Evolutionary conservation across 2,329 filamentous ascomycete genomes (phyloP).

Genomic region (Calonectria naviculata): DNA sequence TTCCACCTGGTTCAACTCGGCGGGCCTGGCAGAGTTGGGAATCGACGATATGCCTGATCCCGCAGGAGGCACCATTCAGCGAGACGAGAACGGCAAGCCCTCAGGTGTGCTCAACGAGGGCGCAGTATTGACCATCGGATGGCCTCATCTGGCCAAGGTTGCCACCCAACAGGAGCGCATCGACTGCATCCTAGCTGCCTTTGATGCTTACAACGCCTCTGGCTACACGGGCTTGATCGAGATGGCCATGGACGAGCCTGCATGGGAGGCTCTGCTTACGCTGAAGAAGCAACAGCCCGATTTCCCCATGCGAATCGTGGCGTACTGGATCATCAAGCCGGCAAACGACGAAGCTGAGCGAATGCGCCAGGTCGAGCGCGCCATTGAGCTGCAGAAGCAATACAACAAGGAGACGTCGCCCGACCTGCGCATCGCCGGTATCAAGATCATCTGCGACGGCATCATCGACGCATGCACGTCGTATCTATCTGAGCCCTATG

Average conservation of each 20-base stretch:
- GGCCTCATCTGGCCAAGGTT: conserved; percentile 63
- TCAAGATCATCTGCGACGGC: conserved; percentile 73
- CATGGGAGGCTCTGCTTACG: conserved; percentile 63
- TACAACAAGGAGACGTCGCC: conserved; percentile 50
- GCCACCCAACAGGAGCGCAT: conserved; percentile 60
- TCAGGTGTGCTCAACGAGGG: conserved; percentile 65
- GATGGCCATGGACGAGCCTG: conserved; percentile 71
- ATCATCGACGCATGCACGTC: conserved; percentile 74
- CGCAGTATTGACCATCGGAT: conserved; percentile 63
- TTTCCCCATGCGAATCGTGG: conserved; percentile 57
- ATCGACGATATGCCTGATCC: conserved; percentile 54
- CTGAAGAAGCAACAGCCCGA: conserved; percentile 48
- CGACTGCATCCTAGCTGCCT: conserved; percentile 58
- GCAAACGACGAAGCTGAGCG: conserved; percentile 52
- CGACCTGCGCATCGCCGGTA: conserved; percentile 64
- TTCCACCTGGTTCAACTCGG: conserved; percentile 61
- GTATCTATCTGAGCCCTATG: conserved; percentile 67
- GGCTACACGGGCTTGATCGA: conserved; percentile 68
- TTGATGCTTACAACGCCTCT: conserved; percentile 60
- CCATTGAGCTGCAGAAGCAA: conserved; percentile 54
- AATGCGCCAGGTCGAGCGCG: conserved; percentile 60
- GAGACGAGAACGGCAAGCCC: conserved; percentile 58
- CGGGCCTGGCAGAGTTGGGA: conserved; percentile 57
- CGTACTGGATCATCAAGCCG: conserved; percentile 68
- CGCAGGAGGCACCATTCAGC: conserved; percentile 61